These are phyloP conservation scores for Xanthoconium stramineum DNA, from an alignment of 768 basidiomycete genomes.

Conservation along the genomic window DNA sequence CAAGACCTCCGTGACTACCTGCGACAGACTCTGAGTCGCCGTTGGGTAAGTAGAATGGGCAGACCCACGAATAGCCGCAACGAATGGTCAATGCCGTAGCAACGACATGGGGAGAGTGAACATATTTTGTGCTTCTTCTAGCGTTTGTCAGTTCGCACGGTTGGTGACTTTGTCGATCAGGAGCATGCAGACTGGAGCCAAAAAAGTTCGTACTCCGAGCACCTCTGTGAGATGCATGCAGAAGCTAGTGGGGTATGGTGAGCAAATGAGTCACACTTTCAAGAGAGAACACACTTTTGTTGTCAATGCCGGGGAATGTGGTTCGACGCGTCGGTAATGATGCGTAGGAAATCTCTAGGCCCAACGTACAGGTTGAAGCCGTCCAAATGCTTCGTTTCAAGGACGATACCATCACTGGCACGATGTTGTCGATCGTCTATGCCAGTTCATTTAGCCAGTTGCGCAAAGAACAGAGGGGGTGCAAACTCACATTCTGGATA, in stretches of 20 bases:
- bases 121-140: slow-evolving; percentile 55
- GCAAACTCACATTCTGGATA: slow-evolving; percentile 72
- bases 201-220: slow-evolving; percentile 75
- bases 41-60: neutral
- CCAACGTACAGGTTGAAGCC: slow-evolving; percentile 62
- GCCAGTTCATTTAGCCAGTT: neutral
- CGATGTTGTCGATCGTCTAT: slow-evolving; percentile 89
- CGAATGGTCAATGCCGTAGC: slow-evolving; percentile 49
- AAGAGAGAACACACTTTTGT: slow-evolving; percentile 56
- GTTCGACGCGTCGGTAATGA: slow-evolving; percentile 90
- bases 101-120: slow-evolving; percentile 67
- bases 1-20: slow-evolving; percentile 65
- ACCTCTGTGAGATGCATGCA: slow-evolving; percentile 84
- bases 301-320: slow-evolving; percentile 93
- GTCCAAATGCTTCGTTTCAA: slow-evolving; percentile 52
- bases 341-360: slow-evolving; percentile 77
- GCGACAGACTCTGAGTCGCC: slow-evolving; percentile 1
- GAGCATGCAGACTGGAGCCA: slow-evolving; percentile 80
- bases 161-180: slow-evolving; percentile 76
- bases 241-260: slow-evolving; percentile 51
- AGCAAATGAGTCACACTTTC: neutral
- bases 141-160: slow-evolving; percentile 59
- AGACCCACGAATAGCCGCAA: slow-evolving; percentile 52
- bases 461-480: neutral
- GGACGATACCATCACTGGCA: slow-evolving; percentile 88